A percentile compares a stretch with the other conserved stretches of the same genome.
Conservation (phyloP, 73 alveolate genomes). For the Effrenium voratum region DNA sequence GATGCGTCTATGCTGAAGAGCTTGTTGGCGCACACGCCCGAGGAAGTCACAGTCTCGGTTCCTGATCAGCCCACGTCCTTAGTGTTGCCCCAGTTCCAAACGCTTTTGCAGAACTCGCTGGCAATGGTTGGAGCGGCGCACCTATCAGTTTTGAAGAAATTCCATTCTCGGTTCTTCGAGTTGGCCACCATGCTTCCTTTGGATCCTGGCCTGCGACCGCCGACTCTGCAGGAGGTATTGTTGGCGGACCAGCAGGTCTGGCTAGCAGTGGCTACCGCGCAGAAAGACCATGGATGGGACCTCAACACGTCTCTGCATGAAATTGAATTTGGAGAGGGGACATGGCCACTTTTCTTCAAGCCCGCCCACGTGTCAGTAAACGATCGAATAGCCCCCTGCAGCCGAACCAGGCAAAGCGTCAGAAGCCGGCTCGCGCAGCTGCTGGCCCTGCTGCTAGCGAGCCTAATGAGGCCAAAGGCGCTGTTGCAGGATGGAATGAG, state of each 20-base stretch:
- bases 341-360: background rate
- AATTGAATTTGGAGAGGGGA: background rate
- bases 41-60: background rate
- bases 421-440: background rate
- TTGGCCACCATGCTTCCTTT: background rate
- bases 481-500: background rate
- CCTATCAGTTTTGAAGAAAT: background rate
- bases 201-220: background rate
- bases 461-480: background rate
- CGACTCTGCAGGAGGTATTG: background rate
- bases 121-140: background rate
- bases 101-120: background rate
- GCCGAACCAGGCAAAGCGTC: background rate
- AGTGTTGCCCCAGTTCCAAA: background rate
- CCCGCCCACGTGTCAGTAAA: background rate
- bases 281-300: background rate
- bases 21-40: background rate
- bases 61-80: background rate
- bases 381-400: no score
- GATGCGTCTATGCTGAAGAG: background rate
- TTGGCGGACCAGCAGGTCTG: background rate
- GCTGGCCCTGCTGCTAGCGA: no score
- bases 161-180: background rate
- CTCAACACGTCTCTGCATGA: background rate
- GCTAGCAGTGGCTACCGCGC: background rate